phyloP scores from a whole-genome alignment of 768 basidiomycete species.

The Trametes sanguinea region DNA sequence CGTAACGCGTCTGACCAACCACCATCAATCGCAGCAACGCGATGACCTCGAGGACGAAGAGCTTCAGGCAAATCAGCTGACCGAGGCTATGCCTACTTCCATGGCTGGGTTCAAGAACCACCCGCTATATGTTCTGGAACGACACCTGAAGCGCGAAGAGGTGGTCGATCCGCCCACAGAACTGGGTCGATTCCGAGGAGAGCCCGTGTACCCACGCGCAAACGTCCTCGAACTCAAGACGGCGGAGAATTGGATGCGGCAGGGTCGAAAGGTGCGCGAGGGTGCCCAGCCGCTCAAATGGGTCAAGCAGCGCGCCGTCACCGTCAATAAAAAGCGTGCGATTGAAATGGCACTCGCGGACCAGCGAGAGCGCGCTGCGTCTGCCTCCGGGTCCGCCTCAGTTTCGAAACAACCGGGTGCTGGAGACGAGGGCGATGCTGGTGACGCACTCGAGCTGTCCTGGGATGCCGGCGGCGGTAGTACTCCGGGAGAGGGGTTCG shows the following conservation, averaged over 20 bases:
- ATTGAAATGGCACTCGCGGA: conserved; percentile 58
- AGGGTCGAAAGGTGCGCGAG: conserved; percentile 70
- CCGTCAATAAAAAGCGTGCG: conserved; percentile 76
- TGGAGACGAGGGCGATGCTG: conserved; percentile 36
- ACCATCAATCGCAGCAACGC: conserved; percentile 58
- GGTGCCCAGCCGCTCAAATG: conserved; percentile 87
- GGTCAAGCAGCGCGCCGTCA: conserved; percentile 83
- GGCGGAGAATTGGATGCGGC: conserved; percentile 93
- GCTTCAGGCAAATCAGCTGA: conserved; percentile 70
- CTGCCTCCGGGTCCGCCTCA: conserved; percentile 8
- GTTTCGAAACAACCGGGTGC: conserved; percentile 18
- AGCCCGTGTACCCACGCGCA: conserved; percentile 85
- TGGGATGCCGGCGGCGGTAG: conserved; percentile 5
- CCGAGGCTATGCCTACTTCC: conserved; percentile 91
- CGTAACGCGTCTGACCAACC: too few relatives aligned
- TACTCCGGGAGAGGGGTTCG: conserved; percentile 30
- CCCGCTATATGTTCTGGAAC: conserved; percentile 62
- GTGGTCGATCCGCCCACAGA: conserved; percentile 80
- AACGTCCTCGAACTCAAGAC: conserved; percentile 86
- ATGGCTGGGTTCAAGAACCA: conserved; percentile 95
- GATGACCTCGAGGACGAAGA: conserved; percentile 95
- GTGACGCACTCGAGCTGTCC: conserved; percentile 16
- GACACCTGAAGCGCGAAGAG: conserved; percentile 76
- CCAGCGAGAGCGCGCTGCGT: conserved; percentile 28
- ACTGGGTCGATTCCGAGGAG: conserved; percentile 90